A percentile compares a stretch with the other conserved stretches of the same genome.
phyloP scores from a whole-genome alignment of 2,329 filamentous ascomycete genomes.

The Fusarium hostae region DNA sequence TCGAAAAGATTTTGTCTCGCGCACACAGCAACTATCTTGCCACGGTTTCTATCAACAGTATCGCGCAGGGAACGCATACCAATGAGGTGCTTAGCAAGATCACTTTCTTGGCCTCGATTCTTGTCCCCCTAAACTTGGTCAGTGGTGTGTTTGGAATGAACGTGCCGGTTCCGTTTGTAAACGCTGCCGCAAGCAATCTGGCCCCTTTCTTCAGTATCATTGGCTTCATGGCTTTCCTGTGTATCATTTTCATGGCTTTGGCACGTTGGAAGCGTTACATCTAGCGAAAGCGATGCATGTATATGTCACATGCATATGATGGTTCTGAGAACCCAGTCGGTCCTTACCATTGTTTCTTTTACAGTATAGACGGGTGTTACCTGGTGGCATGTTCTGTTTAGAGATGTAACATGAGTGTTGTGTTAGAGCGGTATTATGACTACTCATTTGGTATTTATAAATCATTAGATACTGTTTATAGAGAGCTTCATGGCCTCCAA shows the following conservation, averaged over 20 bases:
- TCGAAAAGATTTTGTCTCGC: slow-evolving; percentile 96
- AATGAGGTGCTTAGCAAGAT: slow-evolving; percentile 95
- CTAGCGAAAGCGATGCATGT: slow-evolving; percentile 59
- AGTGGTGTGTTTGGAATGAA: slow-evolving; percentile 93
- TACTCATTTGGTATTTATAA: slow-evolving; percentile 16
- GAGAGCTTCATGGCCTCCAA: slow-evolving; percentile 16
- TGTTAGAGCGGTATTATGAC: slow-evolving; percentile 9
- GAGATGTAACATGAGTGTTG: slow-evolving; percentile 8
- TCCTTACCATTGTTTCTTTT: slow-evolving; percentile 21
- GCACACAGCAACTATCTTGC: slow-evolving; percentile 97
- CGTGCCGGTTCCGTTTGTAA: slow-evolving; percentile 75
- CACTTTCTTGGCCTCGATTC: slow-evolving; percentile 90
- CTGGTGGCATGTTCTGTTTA: slow-evolving; percentile 23
- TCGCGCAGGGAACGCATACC: slow-evolving; percentile 85
- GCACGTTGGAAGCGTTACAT: slow-evolving; percentile 62
- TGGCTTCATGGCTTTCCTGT: slow-evolving; percentile 63
- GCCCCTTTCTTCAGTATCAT: slow-evolving; percentile 40
- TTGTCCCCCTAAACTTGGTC: slow-evolving; percentile 95
- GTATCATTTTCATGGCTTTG: slow-evolving; percentile 56
- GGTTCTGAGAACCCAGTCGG: neutral
- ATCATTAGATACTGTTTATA: slow-evolving; percentile 19
- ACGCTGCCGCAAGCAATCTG: slow-evolving; percentile 59
- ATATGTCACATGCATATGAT: slow-evolving; percentile 15
- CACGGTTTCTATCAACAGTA: slow-evolving; percentile 91
- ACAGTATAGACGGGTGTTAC: slow-evolving; percentile 30